Conservation (phyloP, 2,329 filamentous ascomycete species). For the Lasiodiplodia theobromae region DNA sequence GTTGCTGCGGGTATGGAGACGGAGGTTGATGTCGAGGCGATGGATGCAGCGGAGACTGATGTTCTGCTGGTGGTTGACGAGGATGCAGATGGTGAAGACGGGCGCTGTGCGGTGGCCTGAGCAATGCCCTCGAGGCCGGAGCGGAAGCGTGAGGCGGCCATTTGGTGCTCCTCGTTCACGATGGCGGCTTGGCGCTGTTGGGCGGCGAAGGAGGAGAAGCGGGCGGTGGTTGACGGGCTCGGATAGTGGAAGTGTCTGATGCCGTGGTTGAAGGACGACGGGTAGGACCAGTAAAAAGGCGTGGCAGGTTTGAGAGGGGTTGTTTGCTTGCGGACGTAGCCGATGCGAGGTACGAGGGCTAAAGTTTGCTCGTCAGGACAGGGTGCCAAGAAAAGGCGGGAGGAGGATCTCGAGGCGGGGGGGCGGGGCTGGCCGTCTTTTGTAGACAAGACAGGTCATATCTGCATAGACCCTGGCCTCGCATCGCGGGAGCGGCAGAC, state of each 20-base stretch:
- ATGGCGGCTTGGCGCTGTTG: neutral
- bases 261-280: neutral
- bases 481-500: neutral
- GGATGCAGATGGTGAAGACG: neutral
- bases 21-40: neutral
- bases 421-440: neutral
- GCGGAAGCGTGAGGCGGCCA: neutral
- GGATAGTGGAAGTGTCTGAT: neutral
- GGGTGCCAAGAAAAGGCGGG: neutral
- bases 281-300: neutral
- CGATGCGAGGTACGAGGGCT: neutral
- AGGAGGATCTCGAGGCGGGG: neutral
- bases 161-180: neutral
- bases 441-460: neutral
- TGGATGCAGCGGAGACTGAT: neutral
- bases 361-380: slow-evolving; percentile 13
- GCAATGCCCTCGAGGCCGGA: neutral
- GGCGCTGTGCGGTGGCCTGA: neutral
- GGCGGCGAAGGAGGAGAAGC: slow-evolving; percentile 5
- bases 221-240: neutral
- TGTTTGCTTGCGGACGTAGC: neutral
- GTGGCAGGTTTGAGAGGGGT: neutral
- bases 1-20: neutral
- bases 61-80: neutral
- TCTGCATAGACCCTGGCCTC: neutral